Conservation (phyloP, 805 yeast genomes). For the Yamadazyma ubonensis region DNA sequence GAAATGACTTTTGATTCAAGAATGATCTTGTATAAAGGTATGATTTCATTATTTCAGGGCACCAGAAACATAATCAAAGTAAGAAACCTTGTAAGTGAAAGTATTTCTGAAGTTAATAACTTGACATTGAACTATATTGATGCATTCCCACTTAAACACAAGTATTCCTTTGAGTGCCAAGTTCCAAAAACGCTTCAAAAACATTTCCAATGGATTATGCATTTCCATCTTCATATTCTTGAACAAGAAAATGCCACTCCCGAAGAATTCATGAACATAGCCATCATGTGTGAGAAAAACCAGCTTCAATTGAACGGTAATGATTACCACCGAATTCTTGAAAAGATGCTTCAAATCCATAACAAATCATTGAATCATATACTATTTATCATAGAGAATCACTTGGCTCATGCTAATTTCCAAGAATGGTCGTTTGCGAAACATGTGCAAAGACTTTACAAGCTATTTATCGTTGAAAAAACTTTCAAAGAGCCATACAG, state of each 20-base stretch:
- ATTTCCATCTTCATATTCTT: slow-evolving; percentile 18
- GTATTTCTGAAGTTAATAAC: slow-evolving; percentile 22
- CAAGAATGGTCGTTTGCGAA: slow-evolving; percentile 18
- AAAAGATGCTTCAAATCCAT: slow-evolving; percentile 8
- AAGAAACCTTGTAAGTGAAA: slow-evolving; percentile 23
- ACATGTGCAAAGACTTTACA: slow-evolving; percentile 26
- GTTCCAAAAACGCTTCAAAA: slow-evolving; percentile 22
- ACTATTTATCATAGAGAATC: slow-evolving; percentile 27
- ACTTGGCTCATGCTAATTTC: slow-evolving; percentile 32
- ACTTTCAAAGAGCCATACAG: slow-evolving; percentile 17
- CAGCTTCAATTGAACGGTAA: slow-evolving; percentile 20
- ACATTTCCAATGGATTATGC: slow-evolving; percentile 19
- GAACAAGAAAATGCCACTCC: slow-evolving; percentile 5
- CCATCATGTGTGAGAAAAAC: slow-evolving; percentile 8
- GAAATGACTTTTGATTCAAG: slow-evolving; percentile 22
- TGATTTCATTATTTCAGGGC: slow-evolving; percentile 28
- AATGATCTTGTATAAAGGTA: slow-evolving; percentile 24
- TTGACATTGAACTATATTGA: slow-evolving; percentile 15
- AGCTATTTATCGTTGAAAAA: slow-evolving; percentile 23
- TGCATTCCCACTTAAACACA: slow-evolving; percentile 20
- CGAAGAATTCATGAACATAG: slow-evolving; percentile 14
- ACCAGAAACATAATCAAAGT: slow-evolving; percentile 25
- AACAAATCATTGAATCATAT: slow-evolving; percentile 11
- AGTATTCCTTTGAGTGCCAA: slow-evolving; percentile 8
- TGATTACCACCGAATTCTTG: slow-evolving; percentile 19